Evolutionary conservation across 768 basidiomycete species (phyloP), one percentile per base, ranked within the genome.

Genomic region (Lentinula edodes): DNA sequence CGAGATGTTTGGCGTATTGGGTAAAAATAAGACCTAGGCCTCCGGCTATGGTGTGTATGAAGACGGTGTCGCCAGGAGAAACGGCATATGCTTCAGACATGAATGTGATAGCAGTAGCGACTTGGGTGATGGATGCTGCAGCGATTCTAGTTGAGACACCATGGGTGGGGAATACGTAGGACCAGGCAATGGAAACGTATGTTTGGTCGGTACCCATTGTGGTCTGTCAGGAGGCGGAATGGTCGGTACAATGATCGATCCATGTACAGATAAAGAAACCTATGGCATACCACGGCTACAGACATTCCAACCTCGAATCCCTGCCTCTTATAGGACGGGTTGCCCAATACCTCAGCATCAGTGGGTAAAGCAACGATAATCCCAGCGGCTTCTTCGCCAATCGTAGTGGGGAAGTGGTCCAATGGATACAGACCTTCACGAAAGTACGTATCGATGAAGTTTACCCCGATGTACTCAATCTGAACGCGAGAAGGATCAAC

Each of bases 21-120:
- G 83, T 78, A 59, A 87, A 79, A 35, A 89, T 69, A 32, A 89
- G 76, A 2, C 86, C 96, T 9, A 97, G 80, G 10, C 95, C 95
- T 36, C 96, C 96, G 0, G 96, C 95, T 38, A 96, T 83, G 36
- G 96, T 95, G 70, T 97, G 92, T 1, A 98, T 82, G 53, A 96
- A 80, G 60, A 95, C 85, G 52, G 77, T 82, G 67, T 96, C 93
- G 1, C 84, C 89, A 66, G 82, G 83, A 71, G 94, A 82, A 61
- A 95, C 90, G 48, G 86, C 74, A 72, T 98, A 91, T 7, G 93
- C 86, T 71, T 99, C 96, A 52, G 87, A 87, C 64, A 90, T 80
- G 67, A 94, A 89, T 1, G 84, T 83, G 13, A 89, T 68, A 0
- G 89, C 87, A 0, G 96, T 98, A 55, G 95, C 65, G 23, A 87